Evolutionary conservation across 169 alveolate species (phyloP), one percentile per base, ranked within the genome.

Genomic region (Toxoplasma gondii): DNA sequence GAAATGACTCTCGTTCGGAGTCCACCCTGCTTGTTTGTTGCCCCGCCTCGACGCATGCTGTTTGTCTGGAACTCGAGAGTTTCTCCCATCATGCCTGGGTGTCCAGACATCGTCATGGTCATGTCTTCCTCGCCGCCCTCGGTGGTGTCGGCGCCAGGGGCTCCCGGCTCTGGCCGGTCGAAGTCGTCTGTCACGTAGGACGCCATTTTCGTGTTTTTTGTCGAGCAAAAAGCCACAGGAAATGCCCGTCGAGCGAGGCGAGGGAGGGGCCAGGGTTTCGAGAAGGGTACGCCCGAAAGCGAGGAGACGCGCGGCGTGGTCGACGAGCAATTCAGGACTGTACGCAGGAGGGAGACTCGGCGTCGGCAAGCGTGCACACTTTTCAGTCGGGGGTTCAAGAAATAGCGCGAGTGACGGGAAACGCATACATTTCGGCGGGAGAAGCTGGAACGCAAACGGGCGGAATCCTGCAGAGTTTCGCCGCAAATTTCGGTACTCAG

Each of bases 141-240:
- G 44, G 67, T 88, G 41, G 67, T 29, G 58, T 88, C 67, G 24
- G 67, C 88, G 36, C 38, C 92, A 16, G 92, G 53, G 83, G 84
- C 92, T 34, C 84, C 92, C n/a, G 82, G 84, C 27, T n/a, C 83
- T 53, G 83, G 36, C 45, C 92, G 83, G 41, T 88, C 92, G 54
- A 88, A 53, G 27, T 88, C 92, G 36, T 88, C 92, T 7, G 58
- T 58, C 44, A 88, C 53, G 49, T 88, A 88, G 36, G 84, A n/a
- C 34, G 92, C 92, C 92, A 88, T 88, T 38, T 36, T 86, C 74
- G 45, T n/a, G 88, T 39, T 45, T 54, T 78, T 36, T 64, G 36
- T 2, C 10, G 12, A 24, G 78, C 78, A 5, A 4, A 10, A 24
- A 64, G 34, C 0, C 12, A 19, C 78, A 19, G 34, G 0, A 64